Conservation (phyloP, 192 early-diverging fungal species). For the Dissophora globulifera region DNA sequence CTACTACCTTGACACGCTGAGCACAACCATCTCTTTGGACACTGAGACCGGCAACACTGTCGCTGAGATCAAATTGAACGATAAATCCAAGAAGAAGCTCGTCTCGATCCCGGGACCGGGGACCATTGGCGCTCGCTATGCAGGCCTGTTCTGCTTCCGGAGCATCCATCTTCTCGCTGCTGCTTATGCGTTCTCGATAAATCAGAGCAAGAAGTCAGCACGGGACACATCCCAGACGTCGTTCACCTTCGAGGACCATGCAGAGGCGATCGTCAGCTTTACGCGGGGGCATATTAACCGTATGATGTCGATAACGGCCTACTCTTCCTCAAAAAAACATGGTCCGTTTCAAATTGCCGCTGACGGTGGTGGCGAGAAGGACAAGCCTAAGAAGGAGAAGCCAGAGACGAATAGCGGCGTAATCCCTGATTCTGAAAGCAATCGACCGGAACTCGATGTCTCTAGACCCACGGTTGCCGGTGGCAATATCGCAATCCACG, state of each 20-base stretch:
- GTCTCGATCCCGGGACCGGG: constrained; percentile 21
- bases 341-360: neutral
- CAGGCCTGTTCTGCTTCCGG: constrained; percentile 20
- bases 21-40: constrained; percentile 14
- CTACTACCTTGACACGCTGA: constrained; percentile 24
- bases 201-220: constrained; percentile 14
- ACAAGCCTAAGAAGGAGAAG: no score
- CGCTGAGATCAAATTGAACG: constrained; percentile 26
- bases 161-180: constrained; percentile 39
- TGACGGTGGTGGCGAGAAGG: neutral
- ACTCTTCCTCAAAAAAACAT: neutral
- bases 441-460: no score
- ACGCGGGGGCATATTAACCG: constrained; percentile 33
- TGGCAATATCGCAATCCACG: no score
- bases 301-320: constrained; percentile 17
- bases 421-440: no score
- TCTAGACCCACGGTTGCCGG: no score
- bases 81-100: constrained; percentile 14
- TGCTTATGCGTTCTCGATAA: constrained; percentile 17
- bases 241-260: constrained; percentile 44
- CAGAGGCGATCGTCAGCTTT: constrained; percentile 32
- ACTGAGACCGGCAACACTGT: constrained; percentile 9
- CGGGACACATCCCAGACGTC: constrained; percentile 1
- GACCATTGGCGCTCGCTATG: neutral
- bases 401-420: no score